Conservation (phyloP, 768 basidiomycete species). For the Candolleomyces aberdarensis region DNA sequence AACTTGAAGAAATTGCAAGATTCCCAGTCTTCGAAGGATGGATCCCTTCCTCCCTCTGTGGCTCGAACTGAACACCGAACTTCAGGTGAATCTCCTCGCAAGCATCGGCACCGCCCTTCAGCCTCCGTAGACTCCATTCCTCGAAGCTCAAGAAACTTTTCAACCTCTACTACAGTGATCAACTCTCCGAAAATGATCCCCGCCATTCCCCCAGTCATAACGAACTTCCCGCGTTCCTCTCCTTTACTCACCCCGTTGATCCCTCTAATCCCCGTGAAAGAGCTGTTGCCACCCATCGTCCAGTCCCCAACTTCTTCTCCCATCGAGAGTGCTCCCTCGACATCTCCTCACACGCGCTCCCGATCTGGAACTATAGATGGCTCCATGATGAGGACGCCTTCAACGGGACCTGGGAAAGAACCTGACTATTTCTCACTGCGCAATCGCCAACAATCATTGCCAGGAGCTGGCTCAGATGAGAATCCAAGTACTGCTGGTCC, state of each 20-base stretch:
- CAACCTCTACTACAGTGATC: slow-evolving; percentile 46
- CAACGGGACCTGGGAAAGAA: slow-evolving; percentile 20
- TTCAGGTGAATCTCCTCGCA: slow-evolving; percentile 21
- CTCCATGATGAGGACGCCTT: slow-evolving; percentile 14
- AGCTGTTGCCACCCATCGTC: slow-evolving; percentile 1
- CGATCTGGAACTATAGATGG: slow-evolving; percentile 46
- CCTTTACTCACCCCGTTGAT: slow-evolving; percentile 63
- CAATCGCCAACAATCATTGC: slow-evolving; percentile 43
- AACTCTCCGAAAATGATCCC: slow-evolving; percentile 65
- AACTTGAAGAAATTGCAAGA: slow-evolving; percentile 4
- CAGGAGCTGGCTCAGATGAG: slow-evolving; percentile 28
- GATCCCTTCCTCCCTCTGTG: slow-evolving; percentile 15
- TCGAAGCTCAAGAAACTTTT: slow-evolving; percentile 12
- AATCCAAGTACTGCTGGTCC: slow-evolving; percentile 1
- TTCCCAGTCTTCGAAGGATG: slow-evolving; percentile 8
- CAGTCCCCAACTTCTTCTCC: slow-evolving; percentile 3
- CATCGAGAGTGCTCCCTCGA: slow-evolving; percentile 26
- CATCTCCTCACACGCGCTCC: slow-evolving; percentile 23
- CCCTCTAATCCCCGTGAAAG: slow-evolving; percentile 30
- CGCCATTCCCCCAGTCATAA: slow-evolving; percentile 50
- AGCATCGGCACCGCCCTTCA: slow-evolving; percentile 3
- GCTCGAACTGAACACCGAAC: slow-evolving; percentile 13
- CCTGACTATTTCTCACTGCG: slow-evolving; percentile 54
- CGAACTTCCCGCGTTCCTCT: slow-evolving; percentile 40
- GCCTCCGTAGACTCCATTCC: slow-evolving; percentile 4